Base-by-base conservation (phyloP, 108 stramenopile species). In the Halocafeteria seosinensis region DNA sequence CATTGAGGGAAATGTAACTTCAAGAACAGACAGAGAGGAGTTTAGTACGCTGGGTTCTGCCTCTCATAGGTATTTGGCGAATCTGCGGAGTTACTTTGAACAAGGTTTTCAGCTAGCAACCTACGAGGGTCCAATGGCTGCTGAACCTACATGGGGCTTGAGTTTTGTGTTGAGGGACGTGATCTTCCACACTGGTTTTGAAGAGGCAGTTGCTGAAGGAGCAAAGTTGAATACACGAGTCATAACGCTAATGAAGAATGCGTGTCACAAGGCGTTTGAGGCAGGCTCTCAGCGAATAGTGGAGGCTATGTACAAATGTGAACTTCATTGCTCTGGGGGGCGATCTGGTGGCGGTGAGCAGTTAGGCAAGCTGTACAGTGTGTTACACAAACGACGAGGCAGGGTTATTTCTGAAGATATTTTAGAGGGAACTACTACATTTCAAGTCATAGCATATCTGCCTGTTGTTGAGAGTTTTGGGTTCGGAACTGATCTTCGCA, bases 311-410 rank as follows among this genome's bases (percentile, higher is more conserved):
- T 73, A 69, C 42, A 37, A 33, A 50, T 75, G 73, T 60, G 57
- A 73, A 60, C 61, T 77, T 35, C 73, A 77, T 34, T 79, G 79
- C 29, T 69, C 64, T 68, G 72, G 62, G 33, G 63, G 27, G 23
- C 23, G 24, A 24, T 34, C 35, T 23, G 62, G 28, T 1, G n/a
- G 25, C 11, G 62, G 63, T 6, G 67, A 68, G 25, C 76, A 79
- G 28, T 76, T 81, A 0, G 76, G 79, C 11, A 73, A 74, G 37
- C 50, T 81, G 73, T 78, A 79, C 71, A 75, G 72, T 1, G 73
- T 81, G 34, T 69, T 81, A 6, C 50, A 65, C 0, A 32, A 38
- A 5, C 63, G 80, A 17, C 71, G 70, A 13, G 70, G 51, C 29
- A 50, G 29, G 35, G 62, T 76, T 13, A 23, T 24, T n/a, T 26